Conservation (phyloP, 139 green algal species). For the Axilococcus clingmanii region DNA sequence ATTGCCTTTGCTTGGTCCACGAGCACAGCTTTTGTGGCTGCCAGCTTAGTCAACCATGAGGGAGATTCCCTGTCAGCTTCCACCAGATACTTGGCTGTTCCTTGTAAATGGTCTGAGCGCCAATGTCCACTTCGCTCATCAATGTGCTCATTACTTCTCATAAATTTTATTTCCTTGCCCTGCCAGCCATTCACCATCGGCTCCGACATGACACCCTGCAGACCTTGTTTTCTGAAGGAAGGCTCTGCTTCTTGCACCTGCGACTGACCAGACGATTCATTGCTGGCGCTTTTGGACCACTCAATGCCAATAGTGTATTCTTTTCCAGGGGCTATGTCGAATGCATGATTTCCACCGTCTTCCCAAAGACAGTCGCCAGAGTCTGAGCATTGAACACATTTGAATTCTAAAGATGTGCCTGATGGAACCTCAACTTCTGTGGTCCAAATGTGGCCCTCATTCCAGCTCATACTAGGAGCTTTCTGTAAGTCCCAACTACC, state of each 20-base stretch:
- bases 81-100: slow-evolving; percentile 43
- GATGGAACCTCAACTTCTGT: slow-evolving; percentile 21
- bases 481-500: slow-evolving; percentile 34
- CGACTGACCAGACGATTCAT: slow-evolving; percentile 14
- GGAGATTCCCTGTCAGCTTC: slow-evolving; percentile 50
- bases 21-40: slow-evolving; percentile 60
- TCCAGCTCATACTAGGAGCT: slow-evolving; percentile 30
- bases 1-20: slow-evolving; percentile 46
- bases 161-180: slow-evolving; percentile 51
- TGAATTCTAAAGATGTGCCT: slow-evolving; percentile 36
- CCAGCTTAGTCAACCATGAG: slow-evolving; percentile 75
- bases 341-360: slow-evolving; percentile 39
- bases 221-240: not conserved
- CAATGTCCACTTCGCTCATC: slow-evolving; percentile 49
- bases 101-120: slow-evolving; percentile 51
- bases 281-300: not conserved
- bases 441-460: slow-evolving; percentile 41
- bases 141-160: slow-evolving; percentile 68
- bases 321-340: not conserved
- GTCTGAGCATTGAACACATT: slow-evolving; percentile 14
- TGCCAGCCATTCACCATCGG: slow-evolving; percentile 22
- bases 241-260: slow-evolving; percentile 1
- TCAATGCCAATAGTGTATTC: not conserved
- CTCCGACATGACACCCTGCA: not conserved
- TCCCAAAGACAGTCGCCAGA: slow-evolving; percentile 44